Conservation (phyloP, 352 stramenopile genomes). For the Pythium rhizo-oryzae region DNA sequence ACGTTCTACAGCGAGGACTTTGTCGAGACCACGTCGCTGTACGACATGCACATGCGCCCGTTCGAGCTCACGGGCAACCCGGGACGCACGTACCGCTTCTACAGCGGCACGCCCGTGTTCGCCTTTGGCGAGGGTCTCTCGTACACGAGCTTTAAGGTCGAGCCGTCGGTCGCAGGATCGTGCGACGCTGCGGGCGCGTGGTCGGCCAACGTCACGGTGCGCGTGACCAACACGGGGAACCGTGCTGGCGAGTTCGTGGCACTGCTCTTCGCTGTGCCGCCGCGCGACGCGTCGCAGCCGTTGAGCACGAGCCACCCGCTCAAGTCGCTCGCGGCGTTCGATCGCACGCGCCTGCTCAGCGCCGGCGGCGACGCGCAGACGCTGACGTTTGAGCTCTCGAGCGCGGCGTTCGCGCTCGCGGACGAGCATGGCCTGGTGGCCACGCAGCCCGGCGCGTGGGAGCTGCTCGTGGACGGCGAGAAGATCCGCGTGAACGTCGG, state of each 20-base stretch:
- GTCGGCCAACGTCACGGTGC: constrained; percentile 34
- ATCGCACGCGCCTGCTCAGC: constrained; percentile 44
- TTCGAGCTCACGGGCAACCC: constrained; percentile 52
- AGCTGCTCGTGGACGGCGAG: constrained; percentile 18
- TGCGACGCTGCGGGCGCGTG: constrained; percentile 14
- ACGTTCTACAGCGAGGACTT: constrained; percentile 73
- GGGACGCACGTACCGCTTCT: constrained; percentile 88
- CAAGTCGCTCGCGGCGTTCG: constrained; percentile 61
- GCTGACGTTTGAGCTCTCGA: constrained; percentile 36
- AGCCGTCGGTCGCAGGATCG: neutral
- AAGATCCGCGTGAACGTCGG: neutral
- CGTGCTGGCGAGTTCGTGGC: constrained; percentile 41
- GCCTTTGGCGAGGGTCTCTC: constrained; percentile 80
- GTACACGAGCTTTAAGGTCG: constrained; percentile 71
- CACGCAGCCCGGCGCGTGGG: constrained; percentile 45
- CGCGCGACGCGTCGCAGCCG: neutral
- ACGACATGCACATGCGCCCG: constrained; percentile 89
- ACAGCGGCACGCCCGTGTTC: constrained; percentile 61
- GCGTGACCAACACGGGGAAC: constrained; percentile 48
- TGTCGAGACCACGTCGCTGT: constrained; percentile 53
- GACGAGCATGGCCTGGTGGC: constrained; percentile 41
- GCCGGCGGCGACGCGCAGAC: constrained; percentile 21
- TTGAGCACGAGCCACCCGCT: constrained; percentile 35
- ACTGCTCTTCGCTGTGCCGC: constrained; percentile 38
- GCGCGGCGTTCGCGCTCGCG: constrained; percentile 45